Conservation (phyloP, 169 alveolate genomes). For the Plasmodium knowlesi region DNA sequence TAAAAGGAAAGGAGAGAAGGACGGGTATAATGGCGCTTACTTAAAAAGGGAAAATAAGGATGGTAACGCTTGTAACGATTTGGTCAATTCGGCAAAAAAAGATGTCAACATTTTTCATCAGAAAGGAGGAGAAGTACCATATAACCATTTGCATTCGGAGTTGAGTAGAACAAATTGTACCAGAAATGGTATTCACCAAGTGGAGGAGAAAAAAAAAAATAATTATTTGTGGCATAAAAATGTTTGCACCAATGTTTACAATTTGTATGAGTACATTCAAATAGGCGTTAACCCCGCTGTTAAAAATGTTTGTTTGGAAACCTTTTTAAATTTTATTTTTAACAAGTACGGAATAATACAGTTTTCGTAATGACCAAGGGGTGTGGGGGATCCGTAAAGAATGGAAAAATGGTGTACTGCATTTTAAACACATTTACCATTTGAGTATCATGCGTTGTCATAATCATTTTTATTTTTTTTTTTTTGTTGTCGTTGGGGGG, state of each 20-base stretch:
- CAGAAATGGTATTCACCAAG: background rate
- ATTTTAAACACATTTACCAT: background rate
- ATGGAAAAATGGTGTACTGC: background rate
- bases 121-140: background rate
- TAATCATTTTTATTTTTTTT: conserved; percentile 1
- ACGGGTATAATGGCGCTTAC: conserved; percentile 3
- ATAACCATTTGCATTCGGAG: conserved; percentile 27
- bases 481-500: background rate
- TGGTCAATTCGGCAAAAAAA: background rate
- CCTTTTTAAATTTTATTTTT: conserved; percentile 68
- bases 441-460: conserved; percentile 27
- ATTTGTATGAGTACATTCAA: conserved; percentile 73
- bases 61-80: background rate
- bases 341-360: conserved; percentile 58
- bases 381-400: background rate
- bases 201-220: conserved; percentile 30
- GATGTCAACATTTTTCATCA: background rate
- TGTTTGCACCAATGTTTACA: conserved; percentile 64
- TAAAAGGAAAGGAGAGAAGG: conserved; percentile 29
- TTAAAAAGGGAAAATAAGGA: conserved; percentile 24
- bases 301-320: conserved; percentile 69
- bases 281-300: conserved; percentile 54
- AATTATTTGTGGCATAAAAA: conserved; percentile 67
- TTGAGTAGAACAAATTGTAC: background rate
- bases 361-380: background rate